A percentile compares a stretch with the other conserved stretches of the same genome.
Conservation (phyloP, 345 rosid species). For the Rhodamnia argentea region DNA sequence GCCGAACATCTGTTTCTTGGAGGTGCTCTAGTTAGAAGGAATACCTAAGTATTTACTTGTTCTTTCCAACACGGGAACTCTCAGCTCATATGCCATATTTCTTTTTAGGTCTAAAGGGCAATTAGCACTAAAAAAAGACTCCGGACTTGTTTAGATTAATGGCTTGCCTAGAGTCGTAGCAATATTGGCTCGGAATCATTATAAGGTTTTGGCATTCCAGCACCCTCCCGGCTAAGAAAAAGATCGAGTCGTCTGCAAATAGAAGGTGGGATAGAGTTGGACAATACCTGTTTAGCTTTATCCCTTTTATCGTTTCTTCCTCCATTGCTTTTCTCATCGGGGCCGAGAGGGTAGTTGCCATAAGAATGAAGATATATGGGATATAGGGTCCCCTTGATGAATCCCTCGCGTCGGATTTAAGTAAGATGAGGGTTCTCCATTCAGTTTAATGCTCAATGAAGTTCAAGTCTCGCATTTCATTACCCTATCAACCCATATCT, state of each 20-base stretch:
- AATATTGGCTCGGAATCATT: constrained; percentile 89
- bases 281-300: neutral
- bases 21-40: neutral
- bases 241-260: neutral
- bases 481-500: rapidly evolving
- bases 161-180: constrained; percentile 47
- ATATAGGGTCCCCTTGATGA: neutral
- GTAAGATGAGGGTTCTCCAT: neutral
- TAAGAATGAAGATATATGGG: neutral
- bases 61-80: neutral
- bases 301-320: neutral
- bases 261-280: neutral
- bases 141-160: constrained; percentile 47
- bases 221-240: neutral
- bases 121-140: constrained; percentile 38
- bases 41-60: neutral
- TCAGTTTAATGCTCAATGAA: neutral
- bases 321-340: neutral
- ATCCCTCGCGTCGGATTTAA: neutral
- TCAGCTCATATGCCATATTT: neutral
- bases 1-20: neutral
- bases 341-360: neutral
- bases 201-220: rapidly evolving
- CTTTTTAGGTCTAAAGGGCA: constrained; percentile 4
- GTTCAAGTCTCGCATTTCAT: neutral